Evolutionary conservation across 139 green algal genomes (phyloP), one percentile per base, ranked within the genome.

Genomic region (Chlorella sp.): DNA sequence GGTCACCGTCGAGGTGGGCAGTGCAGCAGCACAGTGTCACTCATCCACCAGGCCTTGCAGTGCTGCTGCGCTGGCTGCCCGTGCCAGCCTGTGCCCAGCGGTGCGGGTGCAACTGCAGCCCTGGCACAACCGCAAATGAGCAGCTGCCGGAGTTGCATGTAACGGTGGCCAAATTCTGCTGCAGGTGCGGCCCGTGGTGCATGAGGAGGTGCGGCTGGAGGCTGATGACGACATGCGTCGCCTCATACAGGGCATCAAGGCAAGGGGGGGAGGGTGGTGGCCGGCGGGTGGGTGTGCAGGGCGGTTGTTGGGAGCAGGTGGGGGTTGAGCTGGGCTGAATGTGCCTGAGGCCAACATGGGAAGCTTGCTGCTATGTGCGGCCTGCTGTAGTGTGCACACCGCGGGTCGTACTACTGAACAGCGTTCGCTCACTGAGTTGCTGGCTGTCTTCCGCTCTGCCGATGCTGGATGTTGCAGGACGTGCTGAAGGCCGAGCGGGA

Each of bases 211-310:
- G 60, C 89, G 96, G 30, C 68, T 86, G 80, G 88, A 95, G 90
- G 94, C 96, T 48, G 95, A 98, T 79, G 91, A 93, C 19, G 95
- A 98, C 89, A 97, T 98, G 94, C 84, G 90, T 11, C 86, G 92
- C 34, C 90, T 98, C 88, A 91, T 98, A 56, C 67, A 93, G 75
- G 98, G 96, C 87, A 92, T 98, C 44, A 96, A 97, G 90, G 93
- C 93, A 41, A 30, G 75, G 40, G 16, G 51, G 51, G 14, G 8
- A 11, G 46, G 8, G 46, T 11, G 8, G 46, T 54, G 46, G 46
- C 46, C 46, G 46, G 8, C 11, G 51, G 9, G 13, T 20, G 51
- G 51, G 51, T 60, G 51, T 60, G 13, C 24, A 16, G 14, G 51
- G 11, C 8, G 51, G 51, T 60, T 60, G 51, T 3, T 60, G 51